These are phyloP conservation scores for Clonostachys solani DNA, from an alignment of 2,329 filamentous ascomycete genomes.

Conservation along the genomic window DNA sequence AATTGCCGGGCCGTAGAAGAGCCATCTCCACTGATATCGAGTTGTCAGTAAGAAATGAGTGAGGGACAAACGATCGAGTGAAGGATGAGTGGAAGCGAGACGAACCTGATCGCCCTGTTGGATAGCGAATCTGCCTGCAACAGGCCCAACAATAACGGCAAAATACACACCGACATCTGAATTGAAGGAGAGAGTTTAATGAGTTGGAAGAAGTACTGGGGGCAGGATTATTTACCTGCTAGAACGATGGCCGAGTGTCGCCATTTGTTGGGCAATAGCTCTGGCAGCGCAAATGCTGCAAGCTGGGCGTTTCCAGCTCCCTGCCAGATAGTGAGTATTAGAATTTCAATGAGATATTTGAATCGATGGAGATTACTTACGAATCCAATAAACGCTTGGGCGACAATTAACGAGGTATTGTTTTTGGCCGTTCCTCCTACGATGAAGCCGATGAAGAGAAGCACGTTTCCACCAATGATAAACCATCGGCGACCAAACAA, in stretches of 20 bases:
- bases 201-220: too few species aligned
- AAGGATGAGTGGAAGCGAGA: neutral
- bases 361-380: conserved; percentile 1
- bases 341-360: neutral
- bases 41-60: neutral
- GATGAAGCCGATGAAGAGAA: conserved; percentile 26
- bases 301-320: conserved; percentile 37
- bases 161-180: conserved; percentile 25
- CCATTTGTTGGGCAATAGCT: conserved; percentile 44
- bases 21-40: conserved; percentile 29
- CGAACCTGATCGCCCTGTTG: conserved; percentile 17
- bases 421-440: conserved; percentile 30
- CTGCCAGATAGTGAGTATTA: neutral
- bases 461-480: conserved; percentile 16
- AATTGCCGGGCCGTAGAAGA: conserved; percentile 38
- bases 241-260: conserved; percentile 36
- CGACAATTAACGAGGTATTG: conserved; percentile 29
- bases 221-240: conserved; percentile 14
- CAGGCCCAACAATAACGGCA: conserved; percentile 37
- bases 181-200: too few species aligned
- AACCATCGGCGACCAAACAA: conserved; percentile 33
- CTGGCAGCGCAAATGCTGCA: conserved; percentile 38
- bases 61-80: neutral
- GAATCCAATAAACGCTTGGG: conserved; percentile 34
- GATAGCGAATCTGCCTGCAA: conserved; percentile 35